Conservation (phyloP, 441 rosid species). For the Pelargonium australe region DNA sequence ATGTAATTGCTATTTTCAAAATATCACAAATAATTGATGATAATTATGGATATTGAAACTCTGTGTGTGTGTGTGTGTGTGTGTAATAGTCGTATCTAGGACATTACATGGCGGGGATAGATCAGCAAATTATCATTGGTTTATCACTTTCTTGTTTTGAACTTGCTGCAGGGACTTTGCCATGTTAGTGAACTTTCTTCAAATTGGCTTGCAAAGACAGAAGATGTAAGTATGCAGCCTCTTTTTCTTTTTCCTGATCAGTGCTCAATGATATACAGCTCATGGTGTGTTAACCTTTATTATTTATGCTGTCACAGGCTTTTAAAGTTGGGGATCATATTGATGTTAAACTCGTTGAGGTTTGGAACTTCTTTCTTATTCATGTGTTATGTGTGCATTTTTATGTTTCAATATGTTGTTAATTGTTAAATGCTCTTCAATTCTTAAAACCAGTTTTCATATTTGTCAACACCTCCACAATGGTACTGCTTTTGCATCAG, state of each 20-base stretch:
- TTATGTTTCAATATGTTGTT: neutral
- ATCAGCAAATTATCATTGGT: neutral
- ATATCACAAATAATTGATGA: neutral
- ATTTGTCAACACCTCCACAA: neutral
- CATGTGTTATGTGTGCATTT: neutral
- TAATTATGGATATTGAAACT: slow-evolving; percentile 2
- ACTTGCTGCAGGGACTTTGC: slow-evolving; percentile 79
- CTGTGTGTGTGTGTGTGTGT: neutral
- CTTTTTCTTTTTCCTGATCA: slow-evolving; percentile 5
- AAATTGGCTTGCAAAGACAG: slow-evolving; percentile 86
- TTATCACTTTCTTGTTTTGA: slow-evolving; percentile 8
- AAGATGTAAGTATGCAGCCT: slow-evolving; percentile 62
- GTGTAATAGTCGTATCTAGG: neutral
- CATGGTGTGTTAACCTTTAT: slow-evolving; percentile 9
- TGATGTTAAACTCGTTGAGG: slow-evolving; percentile 97
- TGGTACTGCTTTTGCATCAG: neutral
- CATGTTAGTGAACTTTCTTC: slow-evolving; percentile 92
- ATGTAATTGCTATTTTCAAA: neutral
- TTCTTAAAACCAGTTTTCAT: neutral
- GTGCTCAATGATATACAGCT: neutral
- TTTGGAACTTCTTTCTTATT: slow-evolving; percentile 25
- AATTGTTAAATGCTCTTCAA: neutral
- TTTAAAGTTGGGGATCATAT: slow-evolving; percentile 81
- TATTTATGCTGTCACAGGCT: slow-evolving; percentile 40
- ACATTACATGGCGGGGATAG: no score